These are phyloP conservation scores for Hymenoscyphus linearis DNA, from an alignment of 2,329 filamentous ascomycete genomes.

Conservation along the genomic window DNA sequence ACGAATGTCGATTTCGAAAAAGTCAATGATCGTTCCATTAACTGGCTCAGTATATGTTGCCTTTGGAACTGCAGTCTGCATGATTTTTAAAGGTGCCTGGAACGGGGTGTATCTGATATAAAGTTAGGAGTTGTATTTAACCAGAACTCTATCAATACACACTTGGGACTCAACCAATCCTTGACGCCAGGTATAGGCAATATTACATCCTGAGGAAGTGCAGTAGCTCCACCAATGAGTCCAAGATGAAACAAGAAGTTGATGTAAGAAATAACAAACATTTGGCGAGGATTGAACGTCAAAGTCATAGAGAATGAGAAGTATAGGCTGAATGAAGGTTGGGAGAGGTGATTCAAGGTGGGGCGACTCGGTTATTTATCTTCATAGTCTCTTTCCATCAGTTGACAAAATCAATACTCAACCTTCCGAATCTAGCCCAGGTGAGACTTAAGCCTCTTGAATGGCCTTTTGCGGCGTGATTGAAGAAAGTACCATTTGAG, in stretches of 20 bases:
- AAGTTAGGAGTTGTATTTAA: neutral
- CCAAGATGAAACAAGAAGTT: slow-evolving; percentile 1
- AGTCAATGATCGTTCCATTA: slow-evolving; percentile 35
- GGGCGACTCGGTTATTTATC: neutral
- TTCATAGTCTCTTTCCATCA: neutral
- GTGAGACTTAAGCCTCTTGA: neutral
- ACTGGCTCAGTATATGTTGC: slow-evolving; percentile 16
- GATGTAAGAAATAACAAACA: neutral
- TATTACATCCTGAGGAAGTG: slow-evolving; percentile 1
- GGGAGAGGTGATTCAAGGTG: neutral
- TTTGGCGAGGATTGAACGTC: neutral
- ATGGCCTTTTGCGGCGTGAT: neutral
- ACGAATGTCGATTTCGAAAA: slow-evolving; percentile 41
- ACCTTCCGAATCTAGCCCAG: neutral
- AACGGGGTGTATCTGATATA: slow-evolving; percentile 9
- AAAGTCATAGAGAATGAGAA: neutral
- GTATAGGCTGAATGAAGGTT: neutral
- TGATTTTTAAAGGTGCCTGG: slow-evolving; percentile 16
- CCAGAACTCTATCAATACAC: neutral
- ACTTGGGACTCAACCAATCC: slow-evolving; percentile 5
- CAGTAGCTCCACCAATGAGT: neutral
- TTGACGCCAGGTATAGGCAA: neutral
- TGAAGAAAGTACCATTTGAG: neutral
- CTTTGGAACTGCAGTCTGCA: slow-evolving; percentile 6
- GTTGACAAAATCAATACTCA: neutral